A percentile compares a stretch with the other conserved stretches of the same genome.
Evolutionary conservation across 371 early-diverging fungal genomes (phyloP).

Genomic region (Mortierella sp.): DNA sequence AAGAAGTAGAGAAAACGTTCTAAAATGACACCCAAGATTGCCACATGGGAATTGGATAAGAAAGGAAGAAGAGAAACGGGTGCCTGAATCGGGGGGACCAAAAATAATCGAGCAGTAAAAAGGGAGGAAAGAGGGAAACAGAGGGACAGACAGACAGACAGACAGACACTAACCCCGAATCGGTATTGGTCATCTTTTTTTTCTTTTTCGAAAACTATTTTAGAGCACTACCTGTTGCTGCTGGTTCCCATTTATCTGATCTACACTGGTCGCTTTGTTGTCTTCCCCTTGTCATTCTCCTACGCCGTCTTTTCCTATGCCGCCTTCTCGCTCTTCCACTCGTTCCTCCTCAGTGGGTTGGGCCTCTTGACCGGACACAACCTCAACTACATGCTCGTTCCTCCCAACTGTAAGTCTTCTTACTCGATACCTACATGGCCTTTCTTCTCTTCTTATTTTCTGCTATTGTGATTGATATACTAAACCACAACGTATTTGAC

Average conservation of each 20-base stretch:
- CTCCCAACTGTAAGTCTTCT: conserved; percentile 60
- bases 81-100: background rate
- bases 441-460: background rate
- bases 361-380: conserved; percentile 68
- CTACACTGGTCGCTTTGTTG: conserved; percentile 67
- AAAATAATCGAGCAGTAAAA: background rate
- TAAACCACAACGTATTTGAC: background rate
- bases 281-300: conserved; percentile 67
- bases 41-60: background rate
- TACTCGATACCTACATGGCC: background rate
- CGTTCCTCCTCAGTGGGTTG: conserved; percentile 58
- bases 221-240: conserved; percentile 74
- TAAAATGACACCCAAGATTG: background rate
- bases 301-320: conserved; percentile 71
- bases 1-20: background rate
- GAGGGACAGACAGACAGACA: background rate
- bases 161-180: background rate
- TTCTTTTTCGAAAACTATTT: background rate
- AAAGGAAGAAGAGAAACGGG: background rate
- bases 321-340: conserved; percentile 69
- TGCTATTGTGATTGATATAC: background rate
- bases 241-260: conserved; percentile 73
- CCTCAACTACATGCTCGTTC: conserved; percentile 74
- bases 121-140: too few relatives aligned
- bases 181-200: background rate